These are phyloP conservation scores for Paecilomyces niveus DNA, from an alignment of 2,329 filamentous ascomycete species.

Conservation along the genomic window DNA sequence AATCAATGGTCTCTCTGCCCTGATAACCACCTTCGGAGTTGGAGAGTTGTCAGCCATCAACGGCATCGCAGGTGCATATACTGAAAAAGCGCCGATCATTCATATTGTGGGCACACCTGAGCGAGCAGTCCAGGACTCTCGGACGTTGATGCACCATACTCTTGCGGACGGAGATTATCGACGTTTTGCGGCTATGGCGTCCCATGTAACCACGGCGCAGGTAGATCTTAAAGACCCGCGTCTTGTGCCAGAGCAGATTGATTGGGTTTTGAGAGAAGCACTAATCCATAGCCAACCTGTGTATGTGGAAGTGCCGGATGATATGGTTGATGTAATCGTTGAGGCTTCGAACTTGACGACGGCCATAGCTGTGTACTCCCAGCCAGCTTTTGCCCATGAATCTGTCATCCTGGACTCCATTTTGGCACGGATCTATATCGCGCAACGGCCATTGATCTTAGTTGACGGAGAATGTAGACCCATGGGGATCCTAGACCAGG, in stretches of 20 bases:
- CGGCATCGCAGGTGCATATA: too few relatives aligned
- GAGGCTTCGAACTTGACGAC: constrained; percentile 3
- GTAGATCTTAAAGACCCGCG: constrained; percentile 39
- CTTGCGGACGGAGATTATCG: not conserved
- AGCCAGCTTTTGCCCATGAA: constrained; percentile 2
- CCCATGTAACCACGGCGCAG: constrained; percentile 45
- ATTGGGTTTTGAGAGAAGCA: constrained; percentile 43
- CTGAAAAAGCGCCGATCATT: too few relatives aligned
- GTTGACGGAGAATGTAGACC: constrained; percentile 46
- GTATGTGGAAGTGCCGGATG: constrained; percentile 49
- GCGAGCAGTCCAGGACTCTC: not conserved
- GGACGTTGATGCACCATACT: not conserved
- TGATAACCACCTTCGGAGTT: too few relatives aligned
- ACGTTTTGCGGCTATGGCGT: constrained; percentile 35
- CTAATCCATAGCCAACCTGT: constrained; percentile 36
- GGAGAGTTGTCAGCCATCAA: too few relatives aligned
- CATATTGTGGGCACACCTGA: not conserved
- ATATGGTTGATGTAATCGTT: constrained; percentile 37
- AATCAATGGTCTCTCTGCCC: too few relatives aligned
- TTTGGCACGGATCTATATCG: constrained; percentile 36
- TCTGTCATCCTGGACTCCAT: constrained; percentile 22
- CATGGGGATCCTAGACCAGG: constrained; percentile 34
- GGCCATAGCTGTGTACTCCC: constrained; percentile 10
- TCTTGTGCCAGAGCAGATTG: constrained; percentile 45
- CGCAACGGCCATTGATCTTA: constrained; percentile 45